phyloP scores from a whole-genome alignment of 768 basidiomycete species.

The Podaxis sp. region DNA sequence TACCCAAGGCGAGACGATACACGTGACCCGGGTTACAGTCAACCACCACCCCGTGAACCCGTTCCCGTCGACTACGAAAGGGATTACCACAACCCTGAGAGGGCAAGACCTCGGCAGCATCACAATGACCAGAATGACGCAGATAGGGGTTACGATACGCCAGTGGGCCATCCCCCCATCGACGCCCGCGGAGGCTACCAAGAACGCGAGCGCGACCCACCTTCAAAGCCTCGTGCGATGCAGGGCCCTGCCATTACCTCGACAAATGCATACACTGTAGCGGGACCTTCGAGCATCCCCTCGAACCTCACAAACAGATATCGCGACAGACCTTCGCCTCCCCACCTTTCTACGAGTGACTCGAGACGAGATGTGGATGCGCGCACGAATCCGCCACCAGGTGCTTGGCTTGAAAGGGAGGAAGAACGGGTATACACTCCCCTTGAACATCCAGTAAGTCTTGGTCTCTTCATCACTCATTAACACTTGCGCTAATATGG shows the following conservation, averaged over 20 bases:
- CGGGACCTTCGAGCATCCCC: not conserved
- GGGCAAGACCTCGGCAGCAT: not conserved
- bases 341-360: not conserved
- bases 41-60: not conserved
- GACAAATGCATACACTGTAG: not conserved
- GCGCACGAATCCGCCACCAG: not conserved
- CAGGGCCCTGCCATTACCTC: not conserved
- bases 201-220: conserved; percentile 11
- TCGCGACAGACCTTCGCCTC: conserved; percentile 11
- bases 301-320: not conserved
- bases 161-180: not conserved
- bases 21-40: not conserved
- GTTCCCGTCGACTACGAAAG: not conserved
- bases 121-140: not conserved
- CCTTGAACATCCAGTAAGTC: conserved; percentile 1
- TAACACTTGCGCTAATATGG: not conserved
- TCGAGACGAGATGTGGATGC: not conserved
- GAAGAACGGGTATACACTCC: not conserved
- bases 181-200: conserved; percentile 4
- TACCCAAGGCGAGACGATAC: not conserved
- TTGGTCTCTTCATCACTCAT: not conserved
- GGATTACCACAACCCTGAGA: not conserved
- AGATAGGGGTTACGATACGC: not conserved
- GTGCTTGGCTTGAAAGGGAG: not conserved
- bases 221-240: conserved; percentile 12